phyloP scores from a whole-genome alignment of 495 filamentous ascomycete species.

The Bryoglossum gracile region DNA sequence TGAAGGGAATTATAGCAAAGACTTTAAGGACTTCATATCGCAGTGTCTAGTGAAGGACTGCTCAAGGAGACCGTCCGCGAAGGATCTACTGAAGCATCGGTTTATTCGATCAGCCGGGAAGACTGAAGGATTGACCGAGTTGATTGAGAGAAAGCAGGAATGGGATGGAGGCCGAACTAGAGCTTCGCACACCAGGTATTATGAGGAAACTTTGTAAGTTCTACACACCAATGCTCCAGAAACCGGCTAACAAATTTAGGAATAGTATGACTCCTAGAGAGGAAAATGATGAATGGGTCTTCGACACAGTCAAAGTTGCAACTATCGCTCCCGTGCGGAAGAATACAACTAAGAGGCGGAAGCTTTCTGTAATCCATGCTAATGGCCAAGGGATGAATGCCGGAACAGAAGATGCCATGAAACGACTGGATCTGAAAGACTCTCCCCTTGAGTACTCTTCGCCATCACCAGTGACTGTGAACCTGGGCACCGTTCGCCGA shows the following conservation, averaged over 20 bases:
- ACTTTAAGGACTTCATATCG: constrained; percentile 89
- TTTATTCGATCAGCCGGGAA: constrained; percentile 84
- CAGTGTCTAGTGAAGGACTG: constrained; percentile 88
- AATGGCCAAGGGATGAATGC: constrained; percentile 25
- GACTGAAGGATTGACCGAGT: constrained; percentile 74
- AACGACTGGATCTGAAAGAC: constrained; percentile 53
- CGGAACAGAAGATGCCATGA: constrained; percentile 46
- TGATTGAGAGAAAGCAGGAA: constrained; percentile 77
- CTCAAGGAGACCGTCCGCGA: constrained; percentile 73
- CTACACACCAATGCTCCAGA: constrained; percentile 20
- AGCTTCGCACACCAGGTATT: constrained; percentile 62
- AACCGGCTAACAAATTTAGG: constrained; percentile 5
- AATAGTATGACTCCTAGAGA: constrained; percentile 60
- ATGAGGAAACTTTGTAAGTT: constrained; percentile 76
- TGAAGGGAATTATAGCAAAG: constrained; percentile 78
- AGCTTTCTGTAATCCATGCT: constrained; percentile 39
- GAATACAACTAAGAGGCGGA: constrained; percentile 25
- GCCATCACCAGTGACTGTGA: constrained; percentile 39
- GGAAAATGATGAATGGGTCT: constrained; percentile 90
- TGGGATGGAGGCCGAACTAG: constrained; percentile 61
- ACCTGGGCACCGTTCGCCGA: constrained; percentile 41
- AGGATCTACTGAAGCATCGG: constrained; percentile 80
- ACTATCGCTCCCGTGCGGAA: constrained; percentile 29
- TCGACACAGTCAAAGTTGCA: constrained; percentile 81
- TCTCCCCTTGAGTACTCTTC: constrained; percentile 44